Conservation (phyloP, 371 early-diverging fungal genomes). For the Mortierella polycephala region DNA sequence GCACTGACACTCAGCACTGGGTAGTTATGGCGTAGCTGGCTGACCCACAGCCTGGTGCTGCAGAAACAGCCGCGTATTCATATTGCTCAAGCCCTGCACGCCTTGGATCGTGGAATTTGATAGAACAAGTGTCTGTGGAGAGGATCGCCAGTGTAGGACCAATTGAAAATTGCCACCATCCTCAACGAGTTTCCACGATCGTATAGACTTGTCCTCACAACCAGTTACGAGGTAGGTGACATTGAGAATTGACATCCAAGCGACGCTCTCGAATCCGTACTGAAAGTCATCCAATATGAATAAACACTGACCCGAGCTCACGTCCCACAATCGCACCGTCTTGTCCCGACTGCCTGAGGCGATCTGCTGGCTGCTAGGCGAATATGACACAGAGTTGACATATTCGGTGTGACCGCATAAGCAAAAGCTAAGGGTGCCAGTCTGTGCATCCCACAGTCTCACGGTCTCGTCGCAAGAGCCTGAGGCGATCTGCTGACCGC, state of each 20-base stretch:
- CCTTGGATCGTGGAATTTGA: background rate
- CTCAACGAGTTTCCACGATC: background rate
- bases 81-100: conserved; percentile 2
- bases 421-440: background rate
- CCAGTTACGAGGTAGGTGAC: background rate
- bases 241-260: conserved; percentile 1
- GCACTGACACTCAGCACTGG: no score
- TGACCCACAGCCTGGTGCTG: background rate
- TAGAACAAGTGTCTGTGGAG: background rate
- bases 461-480: no score
- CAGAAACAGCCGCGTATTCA: conserved; percentile 2
- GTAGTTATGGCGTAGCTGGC: no score
- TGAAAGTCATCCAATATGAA: background rate
- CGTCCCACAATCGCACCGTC: conserved; percentile 6
- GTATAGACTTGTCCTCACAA: background rate
- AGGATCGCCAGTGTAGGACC: background rate
- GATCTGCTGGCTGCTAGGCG: background rate
- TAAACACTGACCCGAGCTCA: conserved; percentile 1
- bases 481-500: no score
- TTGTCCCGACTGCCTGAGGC: conserved; percentile 7
- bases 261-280: background rate
- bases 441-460: no score
- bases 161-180: background rate
- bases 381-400: background rate
- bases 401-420: background rate